Evolutionary conservation across 352 stramenopile species (phyloP), one percentile per base, ranked within the genome.

Genomic region (Phytopythium mirpurense): DNA sequence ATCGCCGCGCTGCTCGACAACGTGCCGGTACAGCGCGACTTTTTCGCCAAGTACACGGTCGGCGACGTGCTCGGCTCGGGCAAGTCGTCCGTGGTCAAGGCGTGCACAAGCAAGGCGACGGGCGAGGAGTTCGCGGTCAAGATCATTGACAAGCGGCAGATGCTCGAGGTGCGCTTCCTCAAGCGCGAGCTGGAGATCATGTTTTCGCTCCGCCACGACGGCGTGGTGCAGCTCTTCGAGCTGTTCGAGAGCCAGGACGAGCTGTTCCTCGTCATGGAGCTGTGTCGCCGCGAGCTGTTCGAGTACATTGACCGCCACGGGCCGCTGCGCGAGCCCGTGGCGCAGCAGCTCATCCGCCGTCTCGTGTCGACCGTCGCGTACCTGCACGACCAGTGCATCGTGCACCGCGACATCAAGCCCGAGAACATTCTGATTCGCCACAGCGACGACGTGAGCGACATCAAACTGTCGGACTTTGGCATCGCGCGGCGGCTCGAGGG

Each of bases 131-230:
- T 79, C 24, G 82, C 82, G 0, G 79, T 88, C 52, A 93, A 93
- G 67, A 86, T 93, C 32, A 87, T 93, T 35, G 82, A 90, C 72
- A 93, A 93, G 67, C 62, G 72, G 19, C 75, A 89, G 65, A 90
- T 90, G 72, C 74, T 87, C 40, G 78, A 90, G 45, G 56, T 87
- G 40, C 77, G 81, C 18, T 94, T 94, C 45, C 65, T 94, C 36
- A 90, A 88, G 63, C 79, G 83, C 24, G 84, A 95, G 60, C 69
- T 92, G n/a, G 82, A 92, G 63, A 92, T 95, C 62, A 87, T 95
- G 78, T 83, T 82, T 57, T 72, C 49, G 0, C 50, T 95, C 24
- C 66, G 69, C 18, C 82, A 95, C 57, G 75, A 88, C 24, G 82
- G 82, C 21, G 73, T 95, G 19, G 80, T 91, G 36, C 78, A 84